Conservation (phyloP, 208 protist species). For the Leishmania turanica region DNA sequence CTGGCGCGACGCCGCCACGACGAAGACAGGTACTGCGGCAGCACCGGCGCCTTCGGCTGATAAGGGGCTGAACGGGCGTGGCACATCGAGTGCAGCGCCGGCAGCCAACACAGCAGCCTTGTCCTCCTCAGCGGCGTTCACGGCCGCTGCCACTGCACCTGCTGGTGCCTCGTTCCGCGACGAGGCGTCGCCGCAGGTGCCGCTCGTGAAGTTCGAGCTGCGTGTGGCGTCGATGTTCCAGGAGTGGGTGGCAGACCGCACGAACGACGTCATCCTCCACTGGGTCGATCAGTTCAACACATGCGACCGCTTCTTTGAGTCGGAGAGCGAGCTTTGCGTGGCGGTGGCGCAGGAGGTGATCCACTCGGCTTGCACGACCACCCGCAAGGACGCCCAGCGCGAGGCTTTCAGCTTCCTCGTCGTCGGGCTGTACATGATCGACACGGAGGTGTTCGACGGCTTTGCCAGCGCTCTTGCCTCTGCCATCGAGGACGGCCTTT, state of each 20-base stretch:
- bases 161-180: conserved; percentile 15
- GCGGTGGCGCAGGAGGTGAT: conserved; percentile 81
- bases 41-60: neutral
- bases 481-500: conserved; percentile 80
- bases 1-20: conserved; percentile 10
- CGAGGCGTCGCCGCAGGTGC: conserved; percentile 24
- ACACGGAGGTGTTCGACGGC: conserved; percentile 77
- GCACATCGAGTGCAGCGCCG: conserved; percentile 3
- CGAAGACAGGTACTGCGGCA: neutral
- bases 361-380: conserved; percentile 80
- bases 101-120: conserved; percentile 1
- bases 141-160: neutral
- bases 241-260: conserved; percentile 78
- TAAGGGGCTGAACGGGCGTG: conserved; percentile 16
- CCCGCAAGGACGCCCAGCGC: conserved; percentile 76
- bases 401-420: conserved; percentile 86
- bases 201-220: conserved; percentile 66
- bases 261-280: conserved; percentile 79
- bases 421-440: conserved; percentile 74
- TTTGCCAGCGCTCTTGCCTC: conserved; percentile 68
- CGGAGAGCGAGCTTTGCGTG: conserved; percentile 53
- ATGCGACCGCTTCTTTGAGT: conserved; percentile 57
- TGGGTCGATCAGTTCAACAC: conserved; percentile 83
- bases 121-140: conserved; percentile 4
- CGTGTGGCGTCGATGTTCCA: conserved; percentile 69